Conservation (phyloP, 768 basidiomycete species). For the Amanita rubescens region DNA sequence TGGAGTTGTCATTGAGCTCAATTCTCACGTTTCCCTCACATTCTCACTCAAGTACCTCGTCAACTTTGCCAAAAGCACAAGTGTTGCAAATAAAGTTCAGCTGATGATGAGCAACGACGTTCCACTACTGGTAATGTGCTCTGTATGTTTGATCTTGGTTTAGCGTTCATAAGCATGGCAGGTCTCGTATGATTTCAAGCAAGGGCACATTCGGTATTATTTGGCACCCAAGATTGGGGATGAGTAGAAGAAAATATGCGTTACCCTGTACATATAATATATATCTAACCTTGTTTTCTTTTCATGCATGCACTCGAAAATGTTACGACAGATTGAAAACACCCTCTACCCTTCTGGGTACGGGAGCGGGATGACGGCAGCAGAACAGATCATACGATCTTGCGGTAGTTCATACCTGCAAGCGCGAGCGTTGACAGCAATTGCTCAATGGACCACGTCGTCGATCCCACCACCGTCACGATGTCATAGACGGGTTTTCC, state of each 20-base stretch:
- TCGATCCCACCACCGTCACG: no score
- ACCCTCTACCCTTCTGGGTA: no score
- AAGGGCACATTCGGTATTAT: slow-evolving; percentile 89
- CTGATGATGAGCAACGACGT: slow-evolving; percentile 92
- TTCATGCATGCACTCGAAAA: no score
- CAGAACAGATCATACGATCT: no score
- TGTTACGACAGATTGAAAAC: no score
- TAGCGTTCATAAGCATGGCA: slow-evolving; percentile 24
- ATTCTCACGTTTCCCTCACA: slow-evolving; percentile 84
- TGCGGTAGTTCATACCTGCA: no score
- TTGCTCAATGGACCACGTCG: no score
- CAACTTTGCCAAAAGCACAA: slow-evolving; percentile 89
- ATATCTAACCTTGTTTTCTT: not conserved
- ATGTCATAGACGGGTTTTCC: no score
- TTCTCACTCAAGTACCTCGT: slow-evolving; percentile 96
- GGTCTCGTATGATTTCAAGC: slow-evolving; percentile 87
- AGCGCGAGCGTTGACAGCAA: no score
- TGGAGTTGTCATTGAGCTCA: slow-evolving; percentile 76
- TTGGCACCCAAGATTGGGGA: slow-evolving; percentile 94
- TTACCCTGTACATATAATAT: not conserved
- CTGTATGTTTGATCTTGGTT: not conserved
- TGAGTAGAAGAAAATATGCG: slow-evolving; percentile 31
- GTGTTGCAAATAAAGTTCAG: slow-evolving; percentile 63
- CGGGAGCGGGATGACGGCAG: no score
- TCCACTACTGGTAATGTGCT: slow-evolving; percentile 61